Evolutionary conservation across 192 early-diverging fungal genomes (phyloP).

Genomic region (Umbelopsis sp.): DNA sequence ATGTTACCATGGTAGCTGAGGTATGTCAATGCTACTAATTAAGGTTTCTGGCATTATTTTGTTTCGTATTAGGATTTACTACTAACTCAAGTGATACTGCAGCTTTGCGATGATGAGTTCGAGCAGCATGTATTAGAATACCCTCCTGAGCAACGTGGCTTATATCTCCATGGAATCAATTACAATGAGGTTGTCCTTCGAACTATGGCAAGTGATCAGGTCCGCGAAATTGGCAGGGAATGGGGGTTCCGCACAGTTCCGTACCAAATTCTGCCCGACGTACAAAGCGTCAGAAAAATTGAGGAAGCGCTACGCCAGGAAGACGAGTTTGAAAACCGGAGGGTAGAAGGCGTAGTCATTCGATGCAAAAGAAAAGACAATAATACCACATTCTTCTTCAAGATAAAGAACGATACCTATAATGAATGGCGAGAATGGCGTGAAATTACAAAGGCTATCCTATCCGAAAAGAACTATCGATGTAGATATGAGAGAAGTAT

Average conservation of each 20-base stretch:
- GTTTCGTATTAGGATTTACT: neutral
- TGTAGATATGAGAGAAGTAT: conserved; percentile 61
- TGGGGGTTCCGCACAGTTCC: conserved; percentile 76
- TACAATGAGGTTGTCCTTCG: conserved; percentile 72
- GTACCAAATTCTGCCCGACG: conserved; percentile 54
- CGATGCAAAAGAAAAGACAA: conserved; percentile 58
- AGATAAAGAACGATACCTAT: conserved; percentile 96
- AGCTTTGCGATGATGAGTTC: conserved; percentile 95
- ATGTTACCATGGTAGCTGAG: conserved; percentile 85
- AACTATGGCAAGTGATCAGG: conserved; percentile 67
- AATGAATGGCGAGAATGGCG: conserved; percentile 96
- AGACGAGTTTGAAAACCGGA: conserved; percentile 66
- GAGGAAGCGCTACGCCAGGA: conserved; percentile 65
- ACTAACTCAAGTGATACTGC: neutral
- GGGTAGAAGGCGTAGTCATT: conserved; percentile 93
- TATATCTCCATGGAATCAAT: conserved; percentile 94
- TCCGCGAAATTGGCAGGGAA: conserved; percentile 62
- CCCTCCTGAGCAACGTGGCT: conserved; percentile 70
- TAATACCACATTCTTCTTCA: conserved; percentile 72
- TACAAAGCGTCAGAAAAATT: conserved; percentile 68
- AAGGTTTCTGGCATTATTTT: neutral
- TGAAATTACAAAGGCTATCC: conserved; percentile 79
- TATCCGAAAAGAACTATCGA: conserved; percentile 46
- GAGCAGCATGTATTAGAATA: conserved; percentile 95
- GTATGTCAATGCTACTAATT: conserved; percentile 36